These are phyloP conservation scores for Pestalotiopsis sp. DNA, from an alignment of 2,329 filamentous ascomycete species.

Conservation along the genomic window DNA sequence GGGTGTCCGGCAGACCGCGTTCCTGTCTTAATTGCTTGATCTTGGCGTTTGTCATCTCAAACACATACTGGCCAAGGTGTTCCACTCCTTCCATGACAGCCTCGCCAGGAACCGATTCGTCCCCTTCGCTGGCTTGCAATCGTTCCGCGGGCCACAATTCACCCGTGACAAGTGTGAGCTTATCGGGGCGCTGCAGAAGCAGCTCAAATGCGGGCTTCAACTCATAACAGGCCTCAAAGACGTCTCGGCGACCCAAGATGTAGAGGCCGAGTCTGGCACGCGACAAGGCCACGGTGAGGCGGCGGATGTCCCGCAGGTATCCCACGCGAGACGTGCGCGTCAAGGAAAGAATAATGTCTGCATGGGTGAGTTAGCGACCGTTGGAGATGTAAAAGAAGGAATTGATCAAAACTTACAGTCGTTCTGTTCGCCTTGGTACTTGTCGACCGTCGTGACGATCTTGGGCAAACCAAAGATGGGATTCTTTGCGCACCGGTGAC, in stretches of 20 bases:
- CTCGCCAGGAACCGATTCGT: conserved; percentile 54
- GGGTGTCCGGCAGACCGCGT: conserved; percentile 30
- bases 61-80: conserved; percentile 94
- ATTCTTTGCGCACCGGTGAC: conserved; percentile 81
- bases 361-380: conserved; percentile 14
- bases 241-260: conserved; percentile 81
- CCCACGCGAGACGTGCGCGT: conserved; percentile 87
- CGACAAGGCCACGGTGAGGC: conserved; percentile 91
- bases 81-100: conserved; percentile 88
- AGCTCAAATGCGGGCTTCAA: conserved; percentile 83
- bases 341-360: conserved; percentile 91
- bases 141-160: conserved; percentile 81
- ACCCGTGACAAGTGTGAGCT: conserved; percentile 78
- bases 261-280: conserved; percentile 91
- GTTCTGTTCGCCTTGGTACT: conserved; percentile 99
- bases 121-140: conserved; percentile 45
- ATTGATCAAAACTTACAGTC: conserved; percentile 72
- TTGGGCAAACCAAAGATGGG: conserved; percentile 86
- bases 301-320: conserved; percentile 90
- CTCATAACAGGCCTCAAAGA: conserved; percentile 90
- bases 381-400: background rate
- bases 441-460: conserved; percentile 93
- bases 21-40: conserved; percentile 51
- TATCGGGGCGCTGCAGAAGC: conserved; percentile 77
- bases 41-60: conserved; percentile 82